Evolutionary conservation across 495 filamentous ascomycete genomes (phyloP).

Genomic region (Antarctomyces pellizariae): DNA sequence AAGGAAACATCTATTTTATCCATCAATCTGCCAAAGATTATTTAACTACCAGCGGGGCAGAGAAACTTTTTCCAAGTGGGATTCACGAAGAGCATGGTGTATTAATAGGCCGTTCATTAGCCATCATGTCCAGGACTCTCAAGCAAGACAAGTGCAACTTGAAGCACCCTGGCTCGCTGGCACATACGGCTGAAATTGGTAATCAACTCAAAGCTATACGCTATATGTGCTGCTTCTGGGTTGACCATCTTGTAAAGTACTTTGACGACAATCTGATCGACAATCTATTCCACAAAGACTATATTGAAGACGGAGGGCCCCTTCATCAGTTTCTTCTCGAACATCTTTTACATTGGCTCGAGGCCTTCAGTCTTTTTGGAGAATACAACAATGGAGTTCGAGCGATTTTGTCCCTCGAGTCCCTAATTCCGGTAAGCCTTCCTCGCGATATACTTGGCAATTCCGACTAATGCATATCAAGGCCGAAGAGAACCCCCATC

Average conservation of each 20-base stretch:
- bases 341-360: no score
- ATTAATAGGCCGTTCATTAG: no score
- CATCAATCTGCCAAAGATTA: conserved; percentile 15
- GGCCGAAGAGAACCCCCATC: background rate
- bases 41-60: conserved; percentile 8
- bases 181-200: no score
- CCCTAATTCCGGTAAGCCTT: conserved; percentile 7
- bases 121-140: conserved; percentile 14
- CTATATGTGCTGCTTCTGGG: conserved; percentile 6
- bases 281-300: no score
- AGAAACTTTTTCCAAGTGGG: conserved; percentile 10
- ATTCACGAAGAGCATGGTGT: conserved; percentile 7
- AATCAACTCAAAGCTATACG: conserved; percentile 4
- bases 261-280: no score
- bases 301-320: no score
- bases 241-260: no score
- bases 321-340: no score
- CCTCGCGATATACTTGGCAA: conserved; percentile 1
- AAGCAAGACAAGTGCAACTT: conserved; percentile 19
- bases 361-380: no score
- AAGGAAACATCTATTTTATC: conserved; percentile 11
- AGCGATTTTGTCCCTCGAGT: no score
- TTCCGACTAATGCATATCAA: conserved; percentile 3
- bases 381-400: no score
- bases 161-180: conserved; percentile 12